Conservation (phyloP, 805 yeast genomes). For the Zygosaccharomyces bisporus region DNA sequence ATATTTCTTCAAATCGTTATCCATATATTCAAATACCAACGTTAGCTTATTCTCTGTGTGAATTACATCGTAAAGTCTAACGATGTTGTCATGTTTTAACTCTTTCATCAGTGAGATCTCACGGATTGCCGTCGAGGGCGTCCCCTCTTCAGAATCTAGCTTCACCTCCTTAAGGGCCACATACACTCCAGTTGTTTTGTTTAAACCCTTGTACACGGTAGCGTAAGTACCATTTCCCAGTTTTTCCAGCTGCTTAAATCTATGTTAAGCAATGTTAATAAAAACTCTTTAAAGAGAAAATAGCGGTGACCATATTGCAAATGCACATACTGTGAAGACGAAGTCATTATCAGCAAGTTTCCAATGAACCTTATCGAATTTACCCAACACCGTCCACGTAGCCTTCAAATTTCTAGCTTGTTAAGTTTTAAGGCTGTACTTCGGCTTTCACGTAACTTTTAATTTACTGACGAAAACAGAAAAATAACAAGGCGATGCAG, state of each 20-base stretch:
- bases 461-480: conserved; percentile 4
- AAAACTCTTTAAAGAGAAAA: not conserved
- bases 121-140: conserved; percentile 96
- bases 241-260: conserved; percentile 37
- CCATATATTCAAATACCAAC: conserved; percentile 89
- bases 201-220: conserved; percentile 94
- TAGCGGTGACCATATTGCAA: not conserved
- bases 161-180: conserved; percentile 96
- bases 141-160: conserved; percentile 95
- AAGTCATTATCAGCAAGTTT: conserved; percentile 17
- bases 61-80: conserved; percentile 85
- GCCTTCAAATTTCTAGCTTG: not conserved
- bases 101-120: conserved; percentile 94
- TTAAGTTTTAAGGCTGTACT: conserved; percentile 2
- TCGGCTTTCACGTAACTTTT: conserved; percentile 3
- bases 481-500: not conserved
- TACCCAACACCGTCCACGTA: conserved; percentile 1
- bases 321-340: conserved; percentile 31
- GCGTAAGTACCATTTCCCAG: conserved; percentile 80
- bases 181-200: conserved; percentile 84
- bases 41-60: conserved; percentile 94
- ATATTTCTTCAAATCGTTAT: conserved; percentile 90
- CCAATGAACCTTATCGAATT: not conserved
- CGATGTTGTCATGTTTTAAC: conserved; percentile 89
- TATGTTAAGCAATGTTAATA: conserved; percentile 20